Base-by-base conservation (phyloP, 2,329 filamentous ascomycete species). In the Lachnellula arida region DNA sequence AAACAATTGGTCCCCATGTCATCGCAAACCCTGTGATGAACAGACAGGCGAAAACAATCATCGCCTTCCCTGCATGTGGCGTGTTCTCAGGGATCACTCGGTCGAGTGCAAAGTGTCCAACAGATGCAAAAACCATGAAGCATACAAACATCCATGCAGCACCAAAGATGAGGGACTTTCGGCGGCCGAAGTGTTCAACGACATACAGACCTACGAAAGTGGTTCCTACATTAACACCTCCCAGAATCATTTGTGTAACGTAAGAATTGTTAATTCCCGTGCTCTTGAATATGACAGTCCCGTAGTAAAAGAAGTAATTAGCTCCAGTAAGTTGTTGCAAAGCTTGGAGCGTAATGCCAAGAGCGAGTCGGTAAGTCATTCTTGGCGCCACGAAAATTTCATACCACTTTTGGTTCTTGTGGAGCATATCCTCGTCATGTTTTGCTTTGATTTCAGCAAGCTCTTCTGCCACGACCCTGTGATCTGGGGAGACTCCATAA, bases 381-480 rank as follows among this genome's bases (percentile, higher is more conserved):
- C 78, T 85, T 35, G 81, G 81, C n/a, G 62, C 67, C 2, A 70
- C 80, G 67, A 88, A 87, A 68, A 85, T 84, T 62, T 86, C 82
- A 46, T 77, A 62, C 78, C 78, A 82, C 3, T 75, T 72, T 7
- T 78, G 51, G 12, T 59, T 46, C 25, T 56, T n/a, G 67, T 86
- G 85, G 51, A 88, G 71, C 64, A 85, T 78, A 78, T 96, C 91
- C 71, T 92, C 90, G 74, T 88, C 87, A 73, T 92, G 66, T 54
- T 80, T 76, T 60, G 75, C 73, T 48, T 78, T 73, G 51, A 82
- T 71, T 22, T 74, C 71, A 9, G 59, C 57, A 28, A 68, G 60
- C 53, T 69, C 68, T 62, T 74, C 72, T 23, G 46, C 69, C 55
- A 80, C 74, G 46, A 82, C 75, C 2, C 77, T 67, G 2, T 67